These are phyloP conservation scores for Zygotorulaspora chibaensis DNA, from an alignment of 805 yeast species.

Conservation along the genomic window DNA sequence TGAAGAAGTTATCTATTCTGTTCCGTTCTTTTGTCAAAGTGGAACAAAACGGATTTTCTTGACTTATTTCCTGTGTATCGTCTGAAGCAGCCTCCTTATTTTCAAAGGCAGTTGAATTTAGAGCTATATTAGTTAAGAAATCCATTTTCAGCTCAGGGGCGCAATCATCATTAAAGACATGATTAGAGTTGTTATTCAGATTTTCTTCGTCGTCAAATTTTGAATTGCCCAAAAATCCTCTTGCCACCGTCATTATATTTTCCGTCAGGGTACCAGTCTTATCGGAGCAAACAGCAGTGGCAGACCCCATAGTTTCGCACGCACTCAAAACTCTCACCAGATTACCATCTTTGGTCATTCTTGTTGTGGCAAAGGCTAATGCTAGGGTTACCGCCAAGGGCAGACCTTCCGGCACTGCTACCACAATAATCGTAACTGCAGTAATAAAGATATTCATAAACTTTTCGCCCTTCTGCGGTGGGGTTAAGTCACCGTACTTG, in stretches of 20 bases:
- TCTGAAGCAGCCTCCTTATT: conserved; percentile 36
- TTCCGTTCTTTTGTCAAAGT: conserved; percentile 5
- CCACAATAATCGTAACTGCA: conserved; percentile 88
- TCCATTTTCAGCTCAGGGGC: conserved; percentile 17
- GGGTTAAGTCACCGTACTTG: conserved; percentile 39
- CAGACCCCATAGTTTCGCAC: conserved; percentile 99
- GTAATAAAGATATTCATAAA: conserved; percentile 85
- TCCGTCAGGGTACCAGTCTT: conserved; percentile 97
- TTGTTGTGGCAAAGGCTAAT: conserved; percentile 93
- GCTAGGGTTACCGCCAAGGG: conserved; percentile 97
- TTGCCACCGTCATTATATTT: conserved; percentile 86
- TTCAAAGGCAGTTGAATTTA: conserved; percentile 91
- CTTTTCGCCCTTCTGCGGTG: conserved; percentile 77
- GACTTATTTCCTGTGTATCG: conserved; percentile 9
- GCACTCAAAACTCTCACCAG: conserved; percentile 89
- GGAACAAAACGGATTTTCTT: conserved; percentile 28
- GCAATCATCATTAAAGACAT: conserved; percentile 7
- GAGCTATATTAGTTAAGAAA: conserved; percentile 53
- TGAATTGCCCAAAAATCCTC: conserved; percentile 60
- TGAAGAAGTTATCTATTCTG: conserved; percentile 19
- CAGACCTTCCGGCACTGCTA: conserved; percentile 98
- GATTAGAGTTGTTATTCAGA: conserved; percentile 7
- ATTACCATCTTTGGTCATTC: conserved; percentile 96
- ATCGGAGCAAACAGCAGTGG: conserved; percentile 94
- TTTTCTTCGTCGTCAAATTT: conserved; percentile 47